A percentile compares a stretch with the other conserved stretches of the same genome.
Conservation (phyloP, 2,329 filamentous ascomycete genomes). For the Botrytis fabae region DNA sequence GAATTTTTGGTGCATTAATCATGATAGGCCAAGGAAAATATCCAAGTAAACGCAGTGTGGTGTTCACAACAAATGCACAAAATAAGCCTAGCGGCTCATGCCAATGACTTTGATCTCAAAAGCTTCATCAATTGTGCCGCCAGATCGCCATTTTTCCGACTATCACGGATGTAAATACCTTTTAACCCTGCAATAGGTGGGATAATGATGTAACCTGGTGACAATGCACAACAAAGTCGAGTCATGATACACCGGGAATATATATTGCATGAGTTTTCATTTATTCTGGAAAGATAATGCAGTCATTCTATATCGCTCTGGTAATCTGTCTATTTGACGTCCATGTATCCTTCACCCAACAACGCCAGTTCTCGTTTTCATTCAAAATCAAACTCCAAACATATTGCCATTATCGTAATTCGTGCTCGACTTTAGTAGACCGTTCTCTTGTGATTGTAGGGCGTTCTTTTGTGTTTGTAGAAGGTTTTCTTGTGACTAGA, state of each 20-base stretch:
- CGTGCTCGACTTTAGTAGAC: neutral
- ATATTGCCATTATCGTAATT: conserved; percentile 14
- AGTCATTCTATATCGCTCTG: conserved; percentile 4
- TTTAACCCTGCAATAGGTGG: neutral
- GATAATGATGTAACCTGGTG: neutral
- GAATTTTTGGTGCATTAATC: neutral
- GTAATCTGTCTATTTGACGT: conserved; percentile 4
- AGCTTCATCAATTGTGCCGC: neutral
- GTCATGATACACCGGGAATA: neutral
- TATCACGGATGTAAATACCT: neutral
- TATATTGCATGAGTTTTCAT: neutral
- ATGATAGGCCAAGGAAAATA: neutral
- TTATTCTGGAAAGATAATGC: neutral
- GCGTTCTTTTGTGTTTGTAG: neutral
- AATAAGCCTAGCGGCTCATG: neutral
- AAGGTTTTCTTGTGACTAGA: neutral
- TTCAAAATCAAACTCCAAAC: neutral
- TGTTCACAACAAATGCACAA: neutral
- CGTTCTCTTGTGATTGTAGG: neutral
- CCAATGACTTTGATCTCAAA: neutral
- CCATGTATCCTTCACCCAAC: neutral
- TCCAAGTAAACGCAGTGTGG: neutral
- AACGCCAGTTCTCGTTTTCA: neutral
- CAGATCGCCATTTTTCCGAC: neutral
- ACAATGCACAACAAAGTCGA: neutral